Evolutionary conservation across 192 early-diverging fungal species (phyloP).

Genomic region (Piromyces finnis): DNA sequence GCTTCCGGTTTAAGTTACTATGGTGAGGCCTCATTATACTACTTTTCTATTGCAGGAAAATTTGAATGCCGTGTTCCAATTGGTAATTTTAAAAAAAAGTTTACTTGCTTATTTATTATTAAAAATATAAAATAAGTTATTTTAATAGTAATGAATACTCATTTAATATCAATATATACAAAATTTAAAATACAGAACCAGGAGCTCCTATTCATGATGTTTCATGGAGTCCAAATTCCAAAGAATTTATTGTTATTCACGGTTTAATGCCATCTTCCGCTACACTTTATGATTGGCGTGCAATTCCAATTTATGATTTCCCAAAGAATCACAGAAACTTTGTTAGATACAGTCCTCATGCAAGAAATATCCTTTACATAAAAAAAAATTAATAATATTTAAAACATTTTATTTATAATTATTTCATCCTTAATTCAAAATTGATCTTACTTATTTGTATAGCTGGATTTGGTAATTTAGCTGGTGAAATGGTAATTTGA

Average conservation of each 20-base stretch:
- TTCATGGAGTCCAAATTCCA: conserved; percentile 79
- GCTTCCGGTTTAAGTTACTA: conserved; percentile 94
- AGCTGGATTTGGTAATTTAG: conserved; percentile 92
- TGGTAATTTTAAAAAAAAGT: conserved; percentile 6
- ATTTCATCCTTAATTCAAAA: not conserved
- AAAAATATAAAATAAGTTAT: too few species aligned
- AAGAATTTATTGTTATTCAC: conserved; percentile 92
- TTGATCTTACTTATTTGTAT: conserved; percentile 63
- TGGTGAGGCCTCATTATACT: conserved; percentile 88
- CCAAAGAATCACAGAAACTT: conserved; percentile 74
- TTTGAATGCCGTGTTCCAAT: conserved; percentile 80
- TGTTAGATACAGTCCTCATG: conserved; percentile 71
- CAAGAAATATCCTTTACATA: not conserved
- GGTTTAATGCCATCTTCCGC: conserved; percentile 85
- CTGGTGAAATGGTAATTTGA: conserved; percentile 47
- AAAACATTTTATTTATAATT: too few species aligned
- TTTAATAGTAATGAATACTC: too few species aligned
- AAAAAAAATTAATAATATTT: too few species aligned
- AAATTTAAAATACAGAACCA: conserved; percentile 33
- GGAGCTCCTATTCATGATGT: conserved; percentile 93
- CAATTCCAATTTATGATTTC: conserved; percentile 69
- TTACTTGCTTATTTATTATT: too few species aligned
- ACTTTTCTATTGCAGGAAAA: conserved; percentile 72
- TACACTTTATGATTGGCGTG: conserved; percentile 82
- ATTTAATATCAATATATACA: too few species aligned